Base-by-base conservation (phyloP, 345 rosid species). In the Lepidium aucheri region DNA sequence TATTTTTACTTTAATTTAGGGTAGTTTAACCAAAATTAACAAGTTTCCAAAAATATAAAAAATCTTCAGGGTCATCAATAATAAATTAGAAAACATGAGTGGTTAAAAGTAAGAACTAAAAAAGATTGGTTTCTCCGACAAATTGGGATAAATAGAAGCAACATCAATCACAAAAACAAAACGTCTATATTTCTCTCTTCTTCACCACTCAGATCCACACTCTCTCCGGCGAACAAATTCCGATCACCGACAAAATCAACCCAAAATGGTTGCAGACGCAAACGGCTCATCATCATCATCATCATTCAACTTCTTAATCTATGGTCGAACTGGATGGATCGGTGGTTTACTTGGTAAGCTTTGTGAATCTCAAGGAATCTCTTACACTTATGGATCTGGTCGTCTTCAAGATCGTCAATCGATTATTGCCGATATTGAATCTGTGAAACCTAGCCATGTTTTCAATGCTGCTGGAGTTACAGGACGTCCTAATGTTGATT, bases 401-500 rank as follows among this genome's bases (percentile, higher is more conserved):
- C 91, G 93, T 34, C 92, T 92, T 34, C 88, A 92, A 69, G 78
- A 86, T 80, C 89, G 96, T 16, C 44, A 65, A 15, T 87, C 91
- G 0, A 83, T 89, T 26, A 67, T 84, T 73, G 76, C 85, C 57
- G 95, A 92, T 67, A 35, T 92, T 53, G 83, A 83, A 36, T 26
- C 83, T 6, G 75, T 72, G 66, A 76, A 79, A 14, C 98, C 98
- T 6, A 83, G 82, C 40, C 98, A 92, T 74, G 95, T 92, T 2
- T 89, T 87, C 78, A 92, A 89, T 80, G 98, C 98, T 7, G 96
- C 91, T 51, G 98, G 98, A 26, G 95, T 91, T 51, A 91, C 98
- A 16, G 98, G 96, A 7, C 79, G 92, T 32, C 98, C 98, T 9
- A 91, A 88, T 69, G 96, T 88, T 51, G 98, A 91, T 66, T 91